Base-by-base conservation (phyloP, 495 filamentous ascomycete species). In the Cenococcum geophilum region DNA sequence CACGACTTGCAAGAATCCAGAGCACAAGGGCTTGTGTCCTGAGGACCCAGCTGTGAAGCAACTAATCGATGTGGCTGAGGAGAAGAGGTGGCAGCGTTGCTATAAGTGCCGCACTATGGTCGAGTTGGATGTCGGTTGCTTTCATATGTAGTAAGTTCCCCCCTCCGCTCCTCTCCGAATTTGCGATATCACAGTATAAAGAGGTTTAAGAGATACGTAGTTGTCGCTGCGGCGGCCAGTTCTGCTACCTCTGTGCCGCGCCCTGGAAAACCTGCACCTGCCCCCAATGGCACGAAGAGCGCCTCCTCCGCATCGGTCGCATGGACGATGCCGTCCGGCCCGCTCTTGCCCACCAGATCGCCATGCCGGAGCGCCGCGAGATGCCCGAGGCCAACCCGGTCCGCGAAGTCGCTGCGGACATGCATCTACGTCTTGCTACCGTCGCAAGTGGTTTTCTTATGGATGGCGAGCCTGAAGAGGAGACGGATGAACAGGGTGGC, bases 221-320 rank as follows among this genome's bases (percentile, higher is more conserved):
- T 6, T 71, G 70, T 32, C 43, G 34, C 16, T 72, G 70, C 58
- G 20, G 56, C 6, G 35, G 40, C 6, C 23, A 70, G 36, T 72
- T 71, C 52, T 71, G 70, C 66, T 72, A 72, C 57, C 6, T 69
- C 27, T 72, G 70, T 52, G 69, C 60, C 8, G 25, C 14, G 16
- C 14, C 11, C 14, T 72, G 70, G 70, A 72, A 71, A 58, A 67
- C 54, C 5, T 72, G 70, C 62, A 11, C 25, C 12, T 72, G 70
- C 42, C 36, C 52, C 1, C 53, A 57, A 21, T 70, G 59, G 55
- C 50, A 70, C n/a, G 68, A 67, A 34, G 34, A 58, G 5, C 57
- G 66, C 14, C 67, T 71, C 8, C 49, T 52, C 1, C 11, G 14
- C 22, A 21, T 12, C 14, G 23, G n/a, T 11, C 48, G n/a, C n/a